A percentile compares a stretch with the other conserved stretches of the same genome.
Conservation (phyloP, 2,329 filamentous ascomycete genomes). For the Madurella mycetomatis region DNA sequence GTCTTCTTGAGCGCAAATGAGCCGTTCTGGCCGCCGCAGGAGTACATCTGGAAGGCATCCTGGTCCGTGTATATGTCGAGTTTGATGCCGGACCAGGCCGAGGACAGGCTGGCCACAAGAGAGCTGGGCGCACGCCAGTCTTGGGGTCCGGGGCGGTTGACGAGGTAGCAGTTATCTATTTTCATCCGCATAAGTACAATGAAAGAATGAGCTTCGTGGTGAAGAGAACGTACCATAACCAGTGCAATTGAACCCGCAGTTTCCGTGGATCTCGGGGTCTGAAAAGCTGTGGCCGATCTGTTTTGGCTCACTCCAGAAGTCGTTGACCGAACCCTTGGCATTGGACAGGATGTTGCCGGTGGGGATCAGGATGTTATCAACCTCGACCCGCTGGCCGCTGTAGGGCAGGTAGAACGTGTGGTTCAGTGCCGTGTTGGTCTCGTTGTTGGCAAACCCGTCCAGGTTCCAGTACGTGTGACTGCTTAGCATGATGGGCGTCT, state of each 20-base stretch:
- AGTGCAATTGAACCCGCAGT: conserved; percentile 77
- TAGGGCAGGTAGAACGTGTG: conserved; percentile 71
- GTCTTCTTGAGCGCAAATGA: conserved; percentile 63
- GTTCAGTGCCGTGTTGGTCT: conserved; percentile 61
- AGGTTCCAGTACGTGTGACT: conserved; percentile 77
- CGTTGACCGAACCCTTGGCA: conserved; percentile 62
- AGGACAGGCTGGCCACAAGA: conserved; percentile 64
- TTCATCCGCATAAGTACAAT: background rate
- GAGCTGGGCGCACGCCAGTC: conserved; percentile 57
- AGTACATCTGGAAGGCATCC: conserved; percentile 83
- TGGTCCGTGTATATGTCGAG: conserved; percentile 80
- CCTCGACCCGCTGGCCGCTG: conserved; percentile 62
- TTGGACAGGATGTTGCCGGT: conserved; percentile 73
- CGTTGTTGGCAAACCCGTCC: conserved; percentile 71
- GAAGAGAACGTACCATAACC: conserved; percentile 67
- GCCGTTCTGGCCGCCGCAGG: conserved; percentile 73
- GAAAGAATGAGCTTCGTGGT: background rate
- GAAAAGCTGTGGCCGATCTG: conserved; percentile 67
- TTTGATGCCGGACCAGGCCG: conserved; percentile 75
- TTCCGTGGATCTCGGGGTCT: conserved; percentile 58
- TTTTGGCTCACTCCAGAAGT: conserved; percentile 80
- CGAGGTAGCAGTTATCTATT: conserved; percentile 62
- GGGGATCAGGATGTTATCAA: conserved; percentile 69
- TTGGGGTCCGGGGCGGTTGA: conserved; percentile 58
- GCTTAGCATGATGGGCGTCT: conserved; percentile 79